Evolutionary conservation across 1,139 yeast genomes (phyloP).

Genomic region (Pichia sp.): DNA sequence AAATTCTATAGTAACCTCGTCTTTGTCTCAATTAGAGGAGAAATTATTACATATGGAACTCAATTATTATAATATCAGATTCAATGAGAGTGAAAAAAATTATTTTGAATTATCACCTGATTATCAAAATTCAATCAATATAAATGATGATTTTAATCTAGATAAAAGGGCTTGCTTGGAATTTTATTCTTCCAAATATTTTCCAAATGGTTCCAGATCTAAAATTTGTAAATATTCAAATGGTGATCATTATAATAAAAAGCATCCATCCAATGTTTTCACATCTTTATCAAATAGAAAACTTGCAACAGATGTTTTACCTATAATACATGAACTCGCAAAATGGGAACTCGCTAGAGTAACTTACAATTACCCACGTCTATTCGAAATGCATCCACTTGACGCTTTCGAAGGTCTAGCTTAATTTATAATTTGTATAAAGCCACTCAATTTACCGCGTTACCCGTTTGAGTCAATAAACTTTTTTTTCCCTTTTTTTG

Average conservation of each 20-base stretch:
- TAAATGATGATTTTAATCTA: not conserved
- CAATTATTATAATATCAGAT: not conserved
- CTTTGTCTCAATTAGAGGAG: not conserved
- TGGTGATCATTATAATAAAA: constrained; percentile 18
- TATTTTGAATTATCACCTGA: no score
- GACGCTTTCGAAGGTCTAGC: constrained; percentile 7
- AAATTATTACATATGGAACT: constrained; percentile 3
- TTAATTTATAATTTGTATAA: no score
- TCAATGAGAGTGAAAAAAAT: not conserved
- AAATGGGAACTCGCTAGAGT: constrained; percentile 15
- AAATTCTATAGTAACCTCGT: no score
- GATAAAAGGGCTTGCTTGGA: constrained; percentile 13
- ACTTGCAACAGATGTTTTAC: constrained; percentile 20
- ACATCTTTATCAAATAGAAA: constrained; percentile 11
- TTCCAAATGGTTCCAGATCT: constrained; percentile 22
- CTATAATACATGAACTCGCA: constrained; percentile 26
- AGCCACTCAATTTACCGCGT: constrained; percentile 1
- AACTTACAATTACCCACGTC: constrained; percentile 7
- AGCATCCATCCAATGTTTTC: constrained; percentile 21
- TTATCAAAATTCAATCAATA: no score
- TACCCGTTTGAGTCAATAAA: not conserved
- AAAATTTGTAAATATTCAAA: constrained; percentile 15
- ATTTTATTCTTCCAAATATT: constrained; percentile 24
- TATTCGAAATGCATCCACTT: constrained; percentile 15
- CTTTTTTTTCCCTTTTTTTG: no score